These are phyloP conservation scores for Chaetothyriales sp. DNA, from an alignment of 2,329 filamentous ascomycete genomes.

Conservation along the genomic window DNA sequence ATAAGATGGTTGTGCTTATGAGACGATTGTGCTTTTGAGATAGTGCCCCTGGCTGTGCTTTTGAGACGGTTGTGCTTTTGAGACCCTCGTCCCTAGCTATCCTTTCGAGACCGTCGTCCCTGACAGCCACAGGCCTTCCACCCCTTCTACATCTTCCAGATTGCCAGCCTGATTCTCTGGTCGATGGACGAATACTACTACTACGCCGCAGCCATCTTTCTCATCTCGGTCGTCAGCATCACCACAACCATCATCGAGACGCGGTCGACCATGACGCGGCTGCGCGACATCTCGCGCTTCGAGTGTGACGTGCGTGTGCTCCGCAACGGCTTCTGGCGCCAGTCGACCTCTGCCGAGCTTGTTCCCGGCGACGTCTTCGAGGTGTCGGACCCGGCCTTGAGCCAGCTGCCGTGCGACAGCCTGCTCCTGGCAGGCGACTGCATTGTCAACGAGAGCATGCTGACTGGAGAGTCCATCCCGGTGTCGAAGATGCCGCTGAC, in stretches of 20 bases:
- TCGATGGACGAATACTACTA: slow-evolving; percentile 95
- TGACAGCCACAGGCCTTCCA: slow-evolving; percentile 88
- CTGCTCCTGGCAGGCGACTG: slow-evolving; percentile 84
- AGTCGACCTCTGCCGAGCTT: slow-evolving; percentile 71
- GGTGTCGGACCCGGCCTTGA: slow-evolving; percentile 79
- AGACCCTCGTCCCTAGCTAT: too few relatives aligned
- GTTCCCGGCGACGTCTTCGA: slow-evolving; percentile 96
- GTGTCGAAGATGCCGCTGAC: slow-evolving; percentile 82
- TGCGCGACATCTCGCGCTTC: slow-evolving; percentile 84
- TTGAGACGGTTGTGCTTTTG: slow-evolving; percentile 8
- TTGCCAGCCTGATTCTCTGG: slow-evolving; percentile 88
- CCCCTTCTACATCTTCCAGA: slow-evolving; percentile 96
- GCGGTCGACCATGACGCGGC: slow-evolving; percentile 74
- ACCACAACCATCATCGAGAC: slow-evolving; percentile 81
- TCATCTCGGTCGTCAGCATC: slow-evolving; percentile 90
- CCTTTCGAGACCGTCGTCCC: too few relatives aligned
- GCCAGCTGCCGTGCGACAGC: slow-evolving; percentile 84
- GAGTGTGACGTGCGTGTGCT: slow-evolving; percentile 91
- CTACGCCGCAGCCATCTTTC: slow-evolving; percentile 86
- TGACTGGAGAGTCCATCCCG: slow-evolving; percentile 91
- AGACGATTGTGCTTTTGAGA: too few relatives aligned
- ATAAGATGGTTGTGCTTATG: too few relatives aligned
- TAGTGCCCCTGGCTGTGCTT: too few relatives aligned
- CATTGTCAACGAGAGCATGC: slow-evolving; percentile 98
- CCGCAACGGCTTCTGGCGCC: slow-evolving; percentile 89